Percentiles rank a stretch among this genome's conserved stretches.
Evolutionary conservation across 768 basidiomycete species (phyloP).

Genomic region (Lactarius sp.): DNA sequence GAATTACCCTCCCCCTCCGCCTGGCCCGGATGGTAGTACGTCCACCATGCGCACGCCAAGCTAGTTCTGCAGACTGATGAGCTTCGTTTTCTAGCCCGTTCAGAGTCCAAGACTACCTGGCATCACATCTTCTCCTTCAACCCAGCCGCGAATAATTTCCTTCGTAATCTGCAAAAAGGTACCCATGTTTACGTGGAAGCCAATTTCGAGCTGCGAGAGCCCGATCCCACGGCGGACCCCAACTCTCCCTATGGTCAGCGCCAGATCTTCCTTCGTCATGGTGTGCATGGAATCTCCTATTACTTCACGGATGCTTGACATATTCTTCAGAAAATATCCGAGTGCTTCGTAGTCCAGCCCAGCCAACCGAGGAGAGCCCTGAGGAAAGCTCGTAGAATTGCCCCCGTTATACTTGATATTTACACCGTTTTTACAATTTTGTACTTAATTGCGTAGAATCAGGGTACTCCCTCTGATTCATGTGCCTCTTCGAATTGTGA

Average conservation of each 20-base stretch:
- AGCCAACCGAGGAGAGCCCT: constrained; percentile 22
- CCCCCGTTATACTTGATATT: not conserved
- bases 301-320: not conserved
- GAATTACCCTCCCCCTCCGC: constrained; percentile 54
- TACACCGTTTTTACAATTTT: not conserved
- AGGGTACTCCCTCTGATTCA: constrained; percentile 18
- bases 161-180: constrained; percentile 64
- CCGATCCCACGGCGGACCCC: constrained; percentile 61
- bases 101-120: constrained; percentile 56
- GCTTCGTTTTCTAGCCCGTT: constrained; percentile 41
- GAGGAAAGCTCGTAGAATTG: constrained; percentile 15
- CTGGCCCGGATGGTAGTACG: constrained; percentile 58
- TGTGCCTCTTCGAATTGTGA: constrained; percentile 22
- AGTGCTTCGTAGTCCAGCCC: constrained; percentile 35
- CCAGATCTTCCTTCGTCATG: constrained; percentile 79
- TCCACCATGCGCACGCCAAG: constrained; percentile 9
- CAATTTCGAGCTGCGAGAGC: constrained; percentile 67
- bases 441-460: constrained; percentile 8
- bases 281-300: constrained; percentile 37
- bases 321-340: constrained; percentile 46
- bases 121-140: constrained; percentile 73
- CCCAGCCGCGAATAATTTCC: constrained; percentile 54
- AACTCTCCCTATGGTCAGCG: constrained; percentile 66
- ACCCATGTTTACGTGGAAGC: constrained; percentile 78
- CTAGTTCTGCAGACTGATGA: not conserved